Conservation (phyloP, 257 asterid species). For the Fraxinus anomala region DNA sequence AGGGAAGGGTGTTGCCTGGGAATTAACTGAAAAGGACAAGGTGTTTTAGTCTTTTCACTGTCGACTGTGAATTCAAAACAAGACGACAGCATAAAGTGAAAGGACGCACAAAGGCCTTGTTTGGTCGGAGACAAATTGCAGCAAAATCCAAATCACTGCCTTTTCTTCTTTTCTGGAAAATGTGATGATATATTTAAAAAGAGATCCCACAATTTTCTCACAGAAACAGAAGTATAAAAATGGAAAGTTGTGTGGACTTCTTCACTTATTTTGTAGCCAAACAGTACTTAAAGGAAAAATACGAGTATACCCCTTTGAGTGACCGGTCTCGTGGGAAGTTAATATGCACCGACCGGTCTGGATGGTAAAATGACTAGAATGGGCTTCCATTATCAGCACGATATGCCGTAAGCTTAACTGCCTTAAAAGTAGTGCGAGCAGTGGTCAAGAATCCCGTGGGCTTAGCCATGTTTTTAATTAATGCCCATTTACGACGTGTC, state of each 20-base stretch:
- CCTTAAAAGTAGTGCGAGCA: constrained; percentile 42
- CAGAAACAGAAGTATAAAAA: background rate
- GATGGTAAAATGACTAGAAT: constrained; percentile 33
- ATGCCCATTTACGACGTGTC: no score
- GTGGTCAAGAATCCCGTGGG: no score
- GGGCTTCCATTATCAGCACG: constrained; percentile 37
- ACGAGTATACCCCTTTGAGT: constrained; percentile 39
- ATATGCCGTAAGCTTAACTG: constrained; percentile 27
- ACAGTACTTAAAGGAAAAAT: constrained; percentile 17
- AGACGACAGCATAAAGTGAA: constrained; percentile 18
- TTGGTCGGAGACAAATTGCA: constrained; percentile 4
- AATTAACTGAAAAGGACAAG: constrained; percentile 11
- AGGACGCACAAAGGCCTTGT: constrained; percentile 31
- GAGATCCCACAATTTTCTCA: background rate
- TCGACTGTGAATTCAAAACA: constrained; percentile 32
- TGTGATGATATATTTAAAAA: background rate
- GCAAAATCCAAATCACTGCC: no score
- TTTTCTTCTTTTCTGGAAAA: no score
- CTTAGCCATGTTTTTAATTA: no score
- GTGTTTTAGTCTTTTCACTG: constrained; percentile 32
- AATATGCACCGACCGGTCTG: constrained; percentile 30
- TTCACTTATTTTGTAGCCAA: background rate
- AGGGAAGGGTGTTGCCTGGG: constrained; percentile 17
- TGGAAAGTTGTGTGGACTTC: no score
- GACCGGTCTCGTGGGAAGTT: constrained; percentile 43